These are phyloP conservation scores for Acanthamoeba sp. DNA, from an alignment of 208 protist species.

Conservation along the genomic window DNA sequence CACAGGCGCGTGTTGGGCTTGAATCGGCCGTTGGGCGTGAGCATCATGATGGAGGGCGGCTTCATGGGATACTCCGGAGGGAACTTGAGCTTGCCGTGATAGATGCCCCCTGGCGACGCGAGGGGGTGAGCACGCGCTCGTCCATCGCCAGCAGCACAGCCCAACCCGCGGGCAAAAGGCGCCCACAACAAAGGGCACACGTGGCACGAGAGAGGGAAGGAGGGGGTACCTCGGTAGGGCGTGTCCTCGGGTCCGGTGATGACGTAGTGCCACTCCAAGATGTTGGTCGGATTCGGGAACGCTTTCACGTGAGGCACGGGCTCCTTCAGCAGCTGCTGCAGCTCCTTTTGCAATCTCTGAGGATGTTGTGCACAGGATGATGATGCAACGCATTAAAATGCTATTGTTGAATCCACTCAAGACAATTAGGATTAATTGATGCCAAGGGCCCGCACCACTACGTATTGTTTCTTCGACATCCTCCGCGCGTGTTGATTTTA, in stretches of 20 bases:
- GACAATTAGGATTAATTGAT: neutral
- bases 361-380: neutral
- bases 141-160: too few species aligned
- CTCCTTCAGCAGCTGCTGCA: constrained; percentile 69
- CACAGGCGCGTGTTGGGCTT: constrained; percentile 82
- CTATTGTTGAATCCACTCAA: neutral
- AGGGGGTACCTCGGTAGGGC: constrained; percentile 59
- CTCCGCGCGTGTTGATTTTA: neutral
- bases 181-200: too few species aligned
- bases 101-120: constrained; percentile 81
- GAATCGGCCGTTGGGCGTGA: constrained; percentile 88
- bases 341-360: constrained; percentile 58
- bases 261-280: constrained; percentile 76
- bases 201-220: neutral
- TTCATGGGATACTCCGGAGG: constrained; percentile 84
- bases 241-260: constrained; percentile 69
- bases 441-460: neutral
- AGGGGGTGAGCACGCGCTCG: too few species aligned
- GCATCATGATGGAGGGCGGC: constrained; percentile 84
- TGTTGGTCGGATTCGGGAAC: constrained; percentile 67
- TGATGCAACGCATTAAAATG: too few species aligned
- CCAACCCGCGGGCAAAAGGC: too few species aligned
- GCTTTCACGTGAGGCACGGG: constrained; percentile 68
- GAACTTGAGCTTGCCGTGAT: constrained; percentile 84
- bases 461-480: constrained; percentile 44